Base-by-base conservation (phyloP, 768 basidiomycete species). In the Mrakia blollopis region DNA sequence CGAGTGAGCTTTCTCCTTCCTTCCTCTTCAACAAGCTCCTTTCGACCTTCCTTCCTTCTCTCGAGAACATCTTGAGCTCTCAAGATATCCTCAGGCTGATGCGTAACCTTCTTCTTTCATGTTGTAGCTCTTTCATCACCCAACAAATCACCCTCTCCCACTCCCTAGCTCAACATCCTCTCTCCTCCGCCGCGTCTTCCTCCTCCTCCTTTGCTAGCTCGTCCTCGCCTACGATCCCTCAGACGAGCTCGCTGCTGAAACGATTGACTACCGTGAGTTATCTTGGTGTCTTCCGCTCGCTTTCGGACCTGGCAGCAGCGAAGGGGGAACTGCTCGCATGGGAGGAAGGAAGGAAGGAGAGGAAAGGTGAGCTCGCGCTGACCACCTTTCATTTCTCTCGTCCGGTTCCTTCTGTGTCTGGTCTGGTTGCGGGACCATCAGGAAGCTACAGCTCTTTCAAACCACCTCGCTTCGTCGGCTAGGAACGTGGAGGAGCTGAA, bases 91-190 rank as follows among this genome's bases (percentile, higher is more conserved):
- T 0, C 30, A 5, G 9, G 32, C 21, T 23, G 32, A 35, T 11
- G 30, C 6, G 1, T 35, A 2, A 3, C 39, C 23, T 10, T 1
- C 67, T 8, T 35, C 3, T 35, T 23, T 16, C 18, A 37, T 18
- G n/a, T 8, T 30, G n/a, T 60, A 77, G 76, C 50, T 62, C 71
- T 8, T 77, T 72, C 61, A 77, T 77, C 65, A 41, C 54, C 23
- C 47, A 47, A 3, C 76, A 77, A 28, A 57, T 73, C 25, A 32
- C 23, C n/a, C 72, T 77, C 37, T 77, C 76, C 0, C 62, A 73
- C 39, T 52, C 76, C 50, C 72, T 77, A 62, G 50, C 76, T 41
- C 50, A 72, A 72, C 76, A 77, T 41, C 76, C 76, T 25, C 76
- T 77, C 63, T 77, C 76, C 52, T 30, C 75, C 57, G 50, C 68